phyloP scores from a whole-genome alignment of 2,329 filamentous ascomycete genomes.

The Fusarium acutatum region DNA sequence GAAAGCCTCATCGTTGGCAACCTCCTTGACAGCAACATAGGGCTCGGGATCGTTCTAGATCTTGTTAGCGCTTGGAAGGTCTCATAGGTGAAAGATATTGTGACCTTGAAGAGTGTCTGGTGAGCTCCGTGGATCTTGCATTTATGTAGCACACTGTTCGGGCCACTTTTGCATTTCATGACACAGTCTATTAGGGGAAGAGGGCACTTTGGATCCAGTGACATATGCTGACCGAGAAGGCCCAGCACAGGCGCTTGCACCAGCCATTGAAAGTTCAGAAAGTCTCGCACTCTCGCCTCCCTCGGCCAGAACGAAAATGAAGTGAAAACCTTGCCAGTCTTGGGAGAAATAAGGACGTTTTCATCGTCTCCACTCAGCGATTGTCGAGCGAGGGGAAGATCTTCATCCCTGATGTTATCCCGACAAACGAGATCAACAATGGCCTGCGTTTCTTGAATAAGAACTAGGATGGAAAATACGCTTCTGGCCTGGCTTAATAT shows the following conservation, averaged over 20 bases:
- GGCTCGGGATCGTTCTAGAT: background rate
- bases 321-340: background rate
- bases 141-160: conserved; percentile 1
- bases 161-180: background rate
- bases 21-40: conserved; percentile 19
- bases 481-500: background rate
- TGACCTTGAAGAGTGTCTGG: background rate
- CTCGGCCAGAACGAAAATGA: background rate
- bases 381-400: conserved; percentile 16
- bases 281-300: background rate
- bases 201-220: background rate
- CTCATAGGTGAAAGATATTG: background rate
- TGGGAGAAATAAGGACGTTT: background rate
- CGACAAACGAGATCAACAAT: background rate
- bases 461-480: conserved; percentile 18
- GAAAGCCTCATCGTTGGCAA: background rate
- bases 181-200: background rate
- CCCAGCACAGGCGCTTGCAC: conserved; percentile 23
- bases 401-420: conserved; percentile 7
- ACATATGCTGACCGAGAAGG: background rate
- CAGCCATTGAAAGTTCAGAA: conserved; percentile 20
- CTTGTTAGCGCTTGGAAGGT: background rate
- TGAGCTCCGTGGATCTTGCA: conserved; percentile 3
- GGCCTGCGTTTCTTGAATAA: background rate
- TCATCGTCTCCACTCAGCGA: background rate